These are phyloP conservation scores for Fusarium brevicatenulatum DNA, from an alignment of 2,329 filamentous ascomycete species.

Conservation along the genomic window DNA sequence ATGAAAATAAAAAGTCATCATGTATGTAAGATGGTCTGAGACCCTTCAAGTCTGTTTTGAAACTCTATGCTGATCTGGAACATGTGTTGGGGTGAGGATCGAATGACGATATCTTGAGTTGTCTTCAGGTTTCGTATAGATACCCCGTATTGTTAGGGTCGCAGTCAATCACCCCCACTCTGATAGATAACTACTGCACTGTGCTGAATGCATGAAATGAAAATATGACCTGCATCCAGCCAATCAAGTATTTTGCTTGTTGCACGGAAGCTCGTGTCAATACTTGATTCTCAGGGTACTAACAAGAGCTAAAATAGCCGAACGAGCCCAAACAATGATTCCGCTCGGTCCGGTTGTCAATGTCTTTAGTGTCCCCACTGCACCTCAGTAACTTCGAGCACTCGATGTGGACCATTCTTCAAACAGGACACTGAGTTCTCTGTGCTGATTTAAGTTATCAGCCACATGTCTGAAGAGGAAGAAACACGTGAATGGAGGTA, in stretches of 20 bases:
- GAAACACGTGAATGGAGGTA: background rate
- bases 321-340: background rate
- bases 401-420: background rate
- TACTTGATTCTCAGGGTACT: background rate
- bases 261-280: fast-evolving
- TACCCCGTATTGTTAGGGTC: background rate
- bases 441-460: background rate
- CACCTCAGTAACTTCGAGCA: background rate
- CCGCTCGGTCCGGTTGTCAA: background rate
- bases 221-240: background rate
- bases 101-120: background rate
- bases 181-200: background rate
- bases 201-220: background rate
- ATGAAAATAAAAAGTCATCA: background rate
- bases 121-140: background rate
- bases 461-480: background rate
- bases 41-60: no score
- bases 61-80: background rate
- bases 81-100: background rate
- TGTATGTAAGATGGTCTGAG: fast-evolving
- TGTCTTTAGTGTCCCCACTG: background rate
- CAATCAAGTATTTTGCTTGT: background rate
- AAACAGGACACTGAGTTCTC: background rate
- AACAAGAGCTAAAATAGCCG: background rate
- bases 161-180: background rate